Conservation (phyloP, 495 filamentous ascomycete species). For the Podospora appendiculata region DNA sequence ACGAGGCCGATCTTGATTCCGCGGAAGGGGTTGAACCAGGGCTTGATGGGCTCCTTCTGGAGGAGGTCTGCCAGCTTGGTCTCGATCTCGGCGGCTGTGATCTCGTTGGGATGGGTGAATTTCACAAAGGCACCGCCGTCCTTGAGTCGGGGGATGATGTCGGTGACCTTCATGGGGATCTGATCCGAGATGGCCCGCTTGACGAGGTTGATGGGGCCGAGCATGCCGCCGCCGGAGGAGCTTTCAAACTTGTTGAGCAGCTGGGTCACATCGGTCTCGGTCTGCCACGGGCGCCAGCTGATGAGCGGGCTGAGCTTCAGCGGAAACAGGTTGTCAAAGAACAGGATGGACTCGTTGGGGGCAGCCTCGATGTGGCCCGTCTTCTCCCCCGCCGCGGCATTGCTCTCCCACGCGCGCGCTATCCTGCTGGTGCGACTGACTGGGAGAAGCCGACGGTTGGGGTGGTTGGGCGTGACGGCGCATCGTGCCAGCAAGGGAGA, state of each 20-base stretch:
- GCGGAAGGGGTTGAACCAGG: conserved; percentile 84
- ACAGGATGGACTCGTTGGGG: conserved; percentile 72
- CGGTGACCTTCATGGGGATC: conserved; percentile 60
- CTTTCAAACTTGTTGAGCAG: conserved; percentile 58
- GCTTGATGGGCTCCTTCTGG: conserved; percentile 62
- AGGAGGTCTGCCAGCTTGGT: conserved; percentile 40
- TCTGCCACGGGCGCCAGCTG: conserved; percentile 49
- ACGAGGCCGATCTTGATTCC: conserved; percentile 62
- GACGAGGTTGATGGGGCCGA: conserved; percentile 58
- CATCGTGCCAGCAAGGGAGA: conserved; percentile 1
- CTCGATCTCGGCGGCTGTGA: conserved; percentile 53
- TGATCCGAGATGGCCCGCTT: conserved; percentile 51
- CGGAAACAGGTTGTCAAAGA: conserved; percentile 87
- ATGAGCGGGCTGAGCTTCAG: conserved; percentile 64
- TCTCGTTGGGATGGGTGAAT: conserved; percentile 53
- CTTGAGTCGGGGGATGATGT: conserved; percentile 74
- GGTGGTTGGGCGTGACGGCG: background rate
- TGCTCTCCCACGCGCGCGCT: conserved; percentile 25
- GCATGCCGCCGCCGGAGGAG: conserved; percentile 40
- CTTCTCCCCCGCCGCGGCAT: conserved; percentile 42
- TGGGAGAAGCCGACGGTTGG: background rate
- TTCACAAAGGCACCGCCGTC: conserved; percentile 95
- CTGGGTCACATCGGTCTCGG: conserved; percentile 46
- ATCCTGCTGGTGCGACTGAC: background rate
- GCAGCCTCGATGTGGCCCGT: conserved; percentile 68